Conservation (phyloP, 805 yeast species). For the Candida ipomoeae region DNA sequence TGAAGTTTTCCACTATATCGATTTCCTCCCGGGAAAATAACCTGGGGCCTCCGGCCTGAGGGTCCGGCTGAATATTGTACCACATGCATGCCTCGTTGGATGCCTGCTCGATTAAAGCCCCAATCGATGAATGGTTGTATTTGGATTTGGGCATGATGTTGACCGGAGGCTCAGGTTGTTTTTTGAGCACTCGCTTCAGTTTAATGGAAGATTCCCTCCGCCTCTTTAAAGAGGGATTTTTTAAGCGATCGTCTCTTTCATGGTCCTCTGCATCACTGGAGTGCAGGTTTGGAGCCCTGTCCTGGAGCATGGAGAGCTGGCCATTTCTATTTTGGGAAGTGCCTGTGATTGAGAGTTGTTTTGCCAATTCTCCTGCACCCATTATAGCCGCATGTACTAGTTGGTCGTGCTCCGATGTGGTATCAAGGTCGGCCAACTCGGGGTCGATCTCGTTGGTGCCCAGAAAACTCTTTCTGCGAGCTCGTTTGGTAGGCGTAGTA, state of each 20-base stretch:
- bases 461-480: constrained; percentile 8
- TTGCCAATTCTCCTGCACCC: constrained; percentile 62
- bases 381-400: constrained; percentile 67
- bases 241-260: not conserved
- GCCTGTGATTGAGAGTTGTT: constrained; percentile 26
- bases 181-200: constrained; percentile 10
- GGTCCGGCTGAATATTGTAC: constrained; percentile 26
- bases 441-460: constrained; percentile 30
- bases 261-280: not conserved
- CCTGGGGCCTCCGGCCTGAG: constrained; percentile 30
- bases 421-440: constrained; percentile 33
- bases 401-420: constrained; percentile 52
- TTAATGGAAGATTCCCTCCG: constrained; percentile 1
- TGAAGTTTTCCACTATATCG: constrained; percentile 66
- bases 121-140: constrained; percentile 28
- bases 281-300: constrained; percentile 1
- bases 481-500: constrained; percentile 9
- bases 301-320: constrained; percentile 1
- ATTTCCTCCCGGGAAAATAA: constrained; percentile 62
- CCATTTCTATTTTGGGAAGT: constrained; percentile 1
- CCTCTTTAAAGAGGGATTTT: constrained; percentile 10
- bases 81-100: constrained; percentile 32
- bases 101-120: constrained; percentile 33
- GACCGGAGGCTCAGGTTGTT: constrained; percentile 1
- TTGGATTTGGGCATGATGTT: constrained; percentile 14